Conservation (phyloP, 257 asterid genomes). For the Apocynum venetum region DNA sequence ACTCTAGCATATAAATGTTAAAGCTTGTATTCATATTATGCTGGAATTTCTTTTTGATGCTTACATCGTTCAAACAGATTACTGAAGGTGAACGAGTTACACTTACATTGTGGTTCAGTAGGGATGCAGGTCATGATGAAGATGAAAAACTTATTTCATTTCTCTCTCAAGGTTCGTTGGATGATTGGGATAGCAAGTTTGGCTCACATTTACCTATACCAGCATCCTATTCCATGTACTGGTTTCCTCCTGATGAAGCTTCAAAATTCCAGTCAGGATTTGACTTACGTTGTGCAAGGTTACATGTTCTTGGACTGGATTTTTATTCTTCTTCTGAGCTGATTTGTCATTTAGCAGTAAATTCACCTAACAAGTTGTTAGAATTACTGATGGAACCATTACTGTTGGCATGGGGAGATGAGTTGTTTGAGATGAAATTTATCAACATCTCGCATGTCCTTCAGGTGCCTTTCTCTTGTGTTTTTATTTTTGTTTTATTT, state of each 20-base stretch:
- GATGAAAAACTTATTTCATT: conserved; percentile 60
- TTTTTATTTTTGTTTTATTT: no score
- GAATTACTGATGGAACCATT: conserved; percentile 48
- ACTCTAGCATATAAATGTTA: neutral
- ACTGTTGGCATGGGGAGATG: conserved; percentile 40
- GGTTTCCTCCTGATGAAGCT: conserved; percentile 90
- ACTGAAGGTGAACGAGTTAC: conserved; percentile 82
- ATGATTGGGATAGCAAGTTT: conserved; percentile 20
- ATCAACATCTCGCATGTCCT: conserved; percentile 71
- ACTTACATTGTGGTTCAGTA: conserved; percentile 90
- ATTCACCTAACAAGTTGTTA: conserved; percentile 36
- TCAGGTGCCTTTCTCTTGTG: conserved; percentile 53
- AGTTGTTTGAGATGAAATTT: conserved; percentile 48
- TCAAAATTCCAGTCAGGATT: conserved; percentile 62
- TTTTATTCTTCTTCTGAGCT: conserved; percentile 32
- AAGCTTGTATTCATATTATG: neutral
- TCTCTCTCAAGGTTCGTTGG: conserved; percentile 40
- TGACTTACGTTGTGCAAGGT: conserved; percentile 71
- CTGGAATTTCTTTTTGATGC: neutral
- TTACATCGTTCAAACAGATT: conserved; percentile 34
- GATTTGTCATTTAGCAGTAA: conserved; percentile 17
- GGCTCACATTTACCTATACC: conserved; percentile 44
- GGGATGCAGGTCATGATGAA: conserved; percentile 75
- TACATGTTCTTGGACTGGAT: conserved; percentile 59
- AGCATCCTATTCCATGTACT: conserved; percentile 73